Evolutionary conservation across 2,329 filamentous ascomycete species (phyloP).

Genomic region (Orbilia ellipsospora): DNA sequence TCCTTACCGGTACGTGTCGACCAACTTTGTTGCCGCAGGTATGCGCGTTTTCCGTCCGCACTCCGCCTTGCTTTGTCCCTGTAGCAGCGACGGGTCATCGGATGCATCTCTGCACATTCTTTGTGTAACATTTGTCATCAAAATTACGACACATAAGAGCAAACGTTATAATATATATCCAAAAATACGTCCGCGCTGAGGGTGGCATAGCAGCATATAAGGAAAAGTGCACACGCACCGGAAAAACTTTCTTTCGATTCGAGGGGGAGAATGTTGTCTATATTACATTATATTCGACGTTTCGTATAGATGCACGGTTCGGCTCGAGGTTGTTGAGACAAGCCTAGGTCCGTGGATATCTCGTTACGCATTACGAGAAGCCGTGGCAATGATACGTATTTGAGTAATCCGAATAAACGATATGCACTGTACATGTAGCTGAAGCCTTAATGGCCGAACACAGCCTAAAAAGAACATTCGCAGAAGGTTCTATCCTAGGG

Average conservation of each 20-base stretch:
- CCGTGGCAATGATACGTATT: slow-evolving; percentile 1
- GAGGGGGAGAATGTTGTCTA: too few species aligned
- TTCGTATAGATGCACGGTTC: slow-evolving; percentile 25
- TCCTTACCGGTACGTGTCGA: neutral
- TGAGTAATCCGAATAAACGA: slow-evolving; percentile 47
- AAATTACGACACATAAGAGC: neutral
- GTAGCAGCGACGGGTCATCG: neutral
- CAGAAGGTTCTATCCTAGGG: neutral
- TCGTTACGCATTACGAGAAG: slow-evolving; percentile 5
- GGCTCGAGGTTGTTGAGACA: slow-evolving; percentile 6
- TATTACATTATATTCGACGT: neutral
- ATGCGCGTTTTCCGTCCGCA: neutral
- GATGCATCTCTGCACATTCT: slow-evolving; percentile 6
- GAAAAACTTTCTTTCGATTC: too few species aligned
- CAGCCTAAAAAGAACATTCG: slow-evolving; percentile 13
- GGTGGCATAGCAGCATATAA: too few species aligned
- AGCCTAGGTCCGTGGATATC: slow-evolving; percentile 2
- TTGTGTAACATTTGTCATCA: slow-evolving; percentile 41
- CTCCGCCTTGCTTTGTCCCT: neutral
- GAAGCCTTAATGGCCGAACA: neutral
- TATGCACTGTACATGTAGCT: neutral
- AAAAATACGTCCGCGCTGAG: too few species aligned
- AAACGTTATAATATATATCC: too few species aligned
- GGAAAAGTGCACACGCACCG: too few species aligned
- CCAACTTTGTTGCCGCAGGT: neutral